A percentile compares a stretch with the other conserved stretches of the same genome.
These are phyloP conservation scores for Penicillium paneum DNA, from an alignment of 2,329 filamentous ascomycete genomes.

Conservation along the genomic window DNA sequence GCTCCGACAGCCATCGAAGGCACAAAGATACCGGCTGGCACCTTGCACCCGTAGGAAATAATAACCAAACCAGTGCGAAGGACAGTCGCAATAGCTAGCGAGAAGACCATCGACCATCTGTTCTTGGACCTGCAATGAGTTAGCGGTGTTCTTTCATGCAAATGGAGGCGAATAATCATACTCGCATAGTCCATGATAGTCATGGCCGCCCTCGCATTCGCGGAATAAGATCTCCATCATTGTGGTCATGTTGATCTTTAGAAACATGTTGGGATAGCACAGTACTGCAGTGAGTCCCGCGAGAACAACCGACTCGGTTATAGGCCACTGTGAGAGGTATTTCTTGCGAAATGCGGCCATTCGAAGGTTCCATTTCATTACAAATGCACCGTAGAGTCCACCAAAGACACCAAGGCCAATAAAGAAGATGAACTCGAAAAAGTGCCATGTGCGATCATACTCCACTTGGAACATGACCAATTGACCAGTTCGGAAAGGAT, in stretches of 20 bases:
- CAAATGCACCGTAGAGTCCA: conserved; percentile 90
- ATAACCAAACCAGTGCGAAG: conserved; percentile 83
- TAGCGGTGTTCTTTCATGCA: background rate
- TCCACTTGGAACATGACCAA: conserved; percentile 98
- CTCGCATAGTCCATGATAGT: conserved; percentile 88
- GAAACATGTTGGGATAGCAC: conserved; percentile 95
- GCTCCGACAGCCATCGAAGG: conserved; percentile 97
- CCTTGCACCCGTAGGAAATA: conserved; percentile 95
- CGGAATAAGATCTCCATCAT: conserved; percentile 98
- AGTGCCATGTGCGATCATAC: conserved; percentile 96
- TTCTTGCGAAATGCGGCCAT: conserved; percentile 92
- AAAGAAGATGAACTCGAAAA: conserved; percentile 93
- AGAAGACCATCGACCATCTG: conserved; percentile 73
- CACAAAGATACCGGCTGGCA: conserved; percentile 95
- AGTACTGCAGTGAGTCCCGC: conserved; percentile 81
- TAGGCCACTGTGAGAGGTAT: conserved; percentile 77
- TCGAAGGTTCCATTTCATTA: conserved; percentile 95
- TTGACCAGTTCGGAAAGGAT: conserved; percentile 93
- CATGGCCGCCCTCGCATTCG: conserved; percentile 84
- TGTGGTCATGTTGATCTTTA: conserved; percentile 97
- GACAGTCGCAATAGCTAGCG: conserved; percentile 73
- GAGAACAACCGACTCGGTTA: conserved; percentile 80
- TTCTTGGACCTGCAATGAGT: conserved; percentile 52
- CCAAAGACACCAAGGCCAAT: conserved; percentile 88
- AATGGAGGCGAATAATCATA: conserved; percentile 28